phyloP scores from a whole-genome alignment of 1,139 yeast species.

The Debaryomyces subglobosus region DNA sequence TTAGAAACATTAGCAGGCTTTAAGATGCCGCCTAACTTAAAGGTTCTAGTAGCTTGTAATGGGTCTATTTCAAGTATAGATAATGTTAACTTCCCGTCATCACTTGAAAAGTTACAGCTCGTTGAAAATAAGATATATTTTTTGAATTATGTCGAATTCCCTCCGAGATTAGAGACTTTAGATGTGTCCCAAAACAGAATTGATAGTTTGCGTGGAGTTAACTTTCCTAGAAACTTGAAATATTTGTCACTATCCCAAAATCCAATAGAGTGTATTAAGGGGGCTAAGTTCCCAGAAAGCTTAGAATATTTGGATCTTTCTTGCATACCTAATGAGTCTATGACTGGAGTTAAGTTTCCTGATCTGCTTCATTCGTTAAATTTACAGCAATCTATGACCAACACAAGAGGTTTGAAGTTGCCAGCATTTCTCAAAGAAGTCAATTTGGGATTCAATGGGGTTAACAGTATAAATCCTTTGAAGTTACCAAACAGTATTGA shows the following conservation, averaged over 20 bases:
- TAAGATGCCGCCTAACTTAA: constrained; percentile 41
- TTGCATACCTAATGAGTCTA: constrained; percentile 50
- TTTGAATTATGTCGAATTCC: constrained; percentile 45
- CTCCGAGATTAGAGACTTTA: constrained; percentile 31
- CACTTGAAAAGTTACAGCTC: constrained; percentile 37
- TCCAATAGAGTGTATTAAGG: constrained; percentile 49
- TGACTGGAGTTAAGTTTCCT: constrained; percentile 52
- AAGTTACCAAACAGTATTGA: constrained; percentile 47
- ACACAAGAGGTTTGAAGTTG: constrained; percentile 47
- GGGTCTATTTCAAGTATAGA: constrained; percentile 43
- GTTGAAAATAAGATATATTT: constrained; percentile 46
- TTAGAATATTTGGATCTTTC: constrained; percentile 42
- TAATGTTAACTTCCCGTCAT: constrained; percentile 37
- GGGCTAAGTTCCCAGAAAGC: constrained; percentile 44
- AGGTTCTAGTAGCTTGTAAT: constrained; percentile 35
- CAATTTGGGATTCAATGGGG: constrained; percentile 46
- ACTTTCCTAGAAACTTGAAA: constrained; percentile 38
- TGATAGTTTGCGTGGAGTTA: constrained; percentile 43
- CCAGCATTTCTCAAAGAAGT: constrained; percentile 36
- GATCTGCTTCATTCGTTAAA: constrained; percentile 42
- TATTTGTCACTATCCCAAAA: constrained; percentile 39
- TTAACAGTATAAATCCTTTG: constrained; percentile 50
- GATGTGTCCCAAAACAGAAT: constrained; percentile 47
- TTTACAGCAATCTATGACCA: constrained; percentile 50
- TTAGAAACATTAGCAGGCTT: constrained; percentile 47